Conservation (phyloP, 2,329 filamentous ascomycete species). For the Epichloe uncinata region DNA sequence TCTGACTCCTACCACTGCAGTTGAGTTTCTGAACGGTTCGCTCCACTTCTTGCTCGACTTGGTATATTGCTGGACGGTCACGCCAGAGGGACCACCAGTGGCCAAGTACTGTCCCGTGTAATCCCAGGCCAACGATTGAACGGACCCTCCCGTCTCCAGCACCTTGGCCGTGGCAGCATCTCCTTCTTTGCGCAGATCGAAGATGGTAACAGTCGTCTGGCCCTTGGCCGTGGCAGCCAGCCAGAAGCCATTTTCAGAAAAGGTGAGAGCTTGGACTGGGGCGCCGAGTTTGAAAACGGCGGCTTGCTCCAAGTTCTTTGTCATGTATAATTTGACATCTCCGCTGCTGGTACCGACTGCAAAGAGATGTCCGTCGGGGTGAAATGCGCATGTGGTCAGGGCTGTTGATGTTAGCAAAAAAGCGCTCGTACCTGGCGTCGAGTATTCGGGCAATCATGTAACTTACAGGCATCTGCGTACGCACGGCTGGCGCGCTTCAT, state of each 20-base stretch:
- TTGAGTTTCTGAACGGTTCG: constrained; percentile 66
- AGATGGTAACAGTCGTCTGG: constrained; percentile 69
- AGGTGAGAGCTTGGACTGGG: constrained; percentile 62
- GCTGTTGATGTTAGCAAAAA: constrained; percentile 30
- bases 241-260: constrained; percentile 97
- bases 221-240: constrained; percentile 71
- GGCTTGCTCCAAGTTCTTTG: constrained; percentile 63
- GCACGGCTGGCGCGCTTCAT: constrained; percentile 62
- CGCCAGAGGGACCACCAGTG: constrained; percentile 62
- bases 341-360: constrained; percentile 70
- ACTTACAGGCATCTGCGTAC: constrained; percentile 67
- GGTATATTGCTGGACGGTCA: constrained; percentile 80
- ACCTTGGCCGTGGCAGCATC: constrained; percentile 69
- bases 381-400: constrained; percentile 69
- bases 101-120: constrained; percentile 91
- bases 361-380: constrained; percentile 91
- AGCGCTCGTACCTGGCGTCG: neutral
- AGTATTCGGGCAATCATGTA: neutral
- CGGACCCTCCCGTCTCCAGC: constrained; percentile 70
- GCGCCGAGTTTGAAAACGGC: constrained; percentile 58
- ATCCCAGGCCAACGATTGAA: constrained; percentile 74
- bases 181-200: constrained; percentile 85
- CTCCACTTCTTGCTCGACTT: constrained; percentile 84
- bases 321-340: constrained; percentile 79
- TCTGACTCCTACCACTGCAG: constrained; percentile 56